Base-by-base conservation (phyloP, 768 basidiomycete species). In the Mycena albidolilacea region DNA sequence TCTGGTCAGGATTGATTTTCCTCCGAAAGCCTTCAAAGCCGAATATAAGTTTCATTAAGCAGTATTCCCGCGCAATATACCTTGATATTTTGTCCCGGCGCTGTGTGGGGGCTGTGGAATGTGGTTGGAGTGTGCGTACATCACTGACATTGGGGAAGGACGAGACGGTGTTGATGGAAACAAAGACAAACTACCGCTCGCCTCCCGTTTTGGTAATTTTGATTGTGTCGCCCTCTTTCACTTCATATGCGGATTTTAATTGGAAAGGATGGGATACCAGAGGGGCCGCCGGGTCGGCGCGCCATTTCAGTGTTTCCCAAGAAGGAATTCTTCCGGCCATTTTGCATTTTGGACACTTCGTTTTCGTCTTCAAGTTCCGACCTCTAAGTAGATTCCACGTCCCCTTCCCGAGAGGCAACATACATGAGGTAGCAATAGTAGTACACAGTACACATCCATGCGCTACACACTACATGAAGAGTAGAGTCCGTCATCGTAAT, bases 1-100 rank as follows among this genome's bases (percentile, higher is more conserved):
- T 92, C 79, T 97, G 96, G 76, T 84, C 88, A 8, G 94, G 91
- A 80, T 98, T 95, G 77, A 99, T 95, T 69, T 92, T 90, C 58
- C 93, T 88, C 50, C 94, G 90, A 67, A 95, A 87, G 69, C 96
- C 95, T 48, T 46, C 10, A 63, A 69, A 37, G 46, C 15, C 73
- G 64, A 38, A 67, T 70, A 67, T 66, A 65, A 68, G 71, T 21
- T 38, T n/a, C 52, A 14, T 58, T 44, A 30, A 23, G 46, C 21
- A 12, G 10, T 38, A 11, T 39, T 17, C 52, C 21, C 5, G 37
- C 4, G 67, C 19, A 14, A 43, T 55, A 61, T 74, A 74, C 91
- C 90, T 78, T 89, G 82, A 71, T 89, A 87, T 35, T 83, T 77
- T 41, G 86, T 82, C 0, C 93, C 92, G 30, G 90, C 88, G 46